Evolutionary conservation across 2,329 filamentous ascomycete species (phyloP), one percentile per base, ranked within the genome.

Genomic region (Neofusicoccum ribis): DNA sequence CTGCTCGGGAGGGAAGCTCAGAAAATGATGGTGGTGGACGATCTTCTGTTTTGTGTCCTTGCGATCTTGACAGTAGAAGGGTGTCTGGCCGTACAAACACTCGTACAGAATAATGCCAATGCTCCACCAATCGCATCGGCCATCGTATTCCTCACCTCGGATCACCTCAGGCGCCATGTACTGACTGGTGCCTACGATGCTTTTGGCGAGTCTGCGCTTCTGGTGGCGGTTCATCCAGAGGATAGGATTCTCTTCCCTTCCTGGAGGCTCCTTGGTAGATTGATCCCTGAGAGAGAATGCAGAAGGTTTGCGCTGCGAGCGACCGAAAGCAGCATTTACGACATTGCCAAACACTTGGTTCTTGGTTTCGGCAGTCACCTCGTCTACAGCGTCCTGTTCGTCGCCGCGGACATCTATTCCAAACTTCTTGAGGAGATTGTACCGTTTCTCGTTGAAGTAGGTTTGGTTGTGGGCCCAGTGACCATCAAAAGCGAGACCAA

Each of bases 101-200:
- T 98, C 94, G 73, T 92, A 98, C 65, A 98, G 79, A 73, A 98
- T 97, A 73, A 98, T 88, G 62, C 93, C 94, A 70, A 98, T 87
- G 78, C 93, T 97, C 94, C 91, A 98, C 92, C 86, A 98, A 78
- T 98, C 94, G 78, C 94, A 98, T 73, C 94, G 86, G 36, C 91
- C 94, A 78, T 98, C 95, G 76, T 98, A 98, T 43, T 85, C 80
- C 56, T 92, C 86, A 34, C 93, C 92, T 69, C 86, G 83, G 65
- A 97, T 89, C 17, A 98, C 91, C 80, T 98, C 95, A 1, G 94
- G 94, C 0, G 95, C 94, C 95, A 97, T 98, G 80, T 98, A 98
- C 74, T 97, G 94, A 75, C 93, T 97, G 2, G 95, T 98, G 2
- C 94, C 94, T 11, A 98, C 94, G 1, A 97, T 88, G 51, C 93